phyloP scores from a whole-genome alignment of 1,139 yeast species.

The Pneumocystis oryctolagi region DNA sequence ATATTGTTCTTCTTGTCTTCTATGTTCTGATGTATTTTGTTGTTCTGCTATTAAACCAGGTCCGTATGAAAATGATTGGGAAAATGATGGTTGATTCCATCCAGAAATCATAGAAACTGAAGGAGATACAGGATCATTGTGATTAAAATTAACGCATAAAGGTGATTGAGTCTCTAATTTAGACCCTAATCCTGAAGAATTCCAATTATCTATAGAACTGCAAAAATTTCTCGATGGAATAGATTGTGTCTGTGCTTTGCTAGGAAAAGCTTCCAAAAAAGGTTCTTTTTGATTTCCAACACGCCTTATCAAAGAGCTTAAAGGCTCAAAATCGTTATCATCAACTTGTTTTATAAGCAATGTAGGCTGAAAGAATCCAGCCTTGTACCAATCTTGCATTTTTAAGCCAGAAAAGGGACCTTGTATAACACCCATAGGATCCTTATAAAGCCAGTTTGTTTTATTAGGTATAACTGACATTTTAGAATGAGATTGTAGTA shows the following conservation, averaged over 20 bases:
- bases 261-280: slow-evolving; percentile 42
- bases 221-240: slow-evolving; percentile 2
- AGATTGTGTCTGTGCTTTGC: slow-evolving; percentile 3
- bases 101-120: slow-evolving; percentile 2
- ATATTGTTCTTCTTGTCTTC: slow-evolving; percentile 15
- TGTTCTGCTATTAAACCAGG: slow-evolving; percentile 12
- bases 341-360: slow-evolving; percentile 41
- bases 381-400: slow-evolving; percentile 69
- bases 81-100: slow-evolving; percentile 11
- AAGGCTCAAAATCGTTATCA: slow-evolving; percentile 23
- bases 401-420: slow-evolving; percentile 64
- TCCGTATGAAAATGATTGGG: slow-evolving; percentile 10
- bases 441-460: slow-evolving; percentile 50
- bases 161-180: slow-evolving; percentile 2
- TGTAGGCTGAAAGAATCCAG: slow-evolving; percentile 44
- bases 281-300: slow-evolving; percentile 43
- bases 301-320: slow-evolving; percentile 22
- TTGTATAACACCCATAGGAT: slow-evolving; percentile 54
- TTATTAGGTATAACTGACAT: slow-evolving; percentile 11
- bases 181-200: neutral
- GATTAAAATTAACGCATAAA: slow-evolving; percentile 4
- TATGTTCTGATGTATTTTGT: slow-evolving; percentile 13
- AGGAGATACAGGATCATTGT: slow-evolving; percentile 5
- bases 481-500: slow-evolving; percentile 6
- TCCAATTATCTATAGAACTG: neutral